These are phyloP conservation scores for Hordeum pubiflorum DNA, from an alignment of 202 grass and related monocot species.

Conservation along the genomic window DNA sequence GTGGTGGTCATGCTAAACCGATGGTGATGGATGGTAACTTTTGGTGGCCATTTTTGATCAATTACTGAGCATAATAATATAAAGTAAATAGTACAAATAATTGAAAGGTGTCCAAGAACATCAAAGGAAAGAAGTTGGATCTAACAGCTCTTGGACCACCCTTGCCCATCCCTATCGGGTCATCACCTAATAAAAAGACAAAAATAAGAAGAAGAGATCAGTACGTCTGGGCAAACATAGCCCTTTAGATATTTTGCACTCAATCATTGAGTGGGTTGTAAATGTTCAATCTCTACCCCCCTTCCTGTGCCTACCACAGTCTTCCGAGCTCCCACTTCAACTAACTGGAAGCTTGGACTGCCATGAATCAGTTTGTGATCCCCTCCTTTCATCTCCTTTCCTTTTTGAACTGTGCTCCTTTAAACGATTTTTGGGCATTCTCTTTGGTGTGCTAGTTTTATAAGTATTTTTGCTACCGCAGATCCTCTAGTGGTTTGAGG, in stretches of 20 bases:
- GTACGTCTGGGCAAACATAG: background rate
- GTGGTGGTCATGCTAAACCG: background rate
- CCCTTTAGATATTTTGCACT: background rate
- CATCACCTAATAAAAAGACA: background rate
- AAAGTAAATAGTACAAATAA: background rate
- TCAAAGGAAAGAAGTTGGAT: background rate
- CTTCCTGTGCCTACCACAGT: background rate
- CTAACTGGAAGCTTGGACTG: background rate
- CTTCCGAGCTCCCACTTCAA: background rate
- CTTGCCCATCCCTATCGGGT: background rate
- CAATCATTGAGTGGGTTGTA: constrained; percentile 24
- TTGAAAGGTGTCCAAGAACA: background rate
- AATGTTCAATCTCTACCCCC: background rate
- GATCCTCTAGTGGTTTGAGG: background rate
- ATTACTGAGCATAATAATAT: background rate
- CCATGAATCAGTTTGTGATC: constrained; percentile 24
- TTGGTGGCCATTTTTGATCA: background rate
- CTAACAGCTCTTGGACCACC: background rate
- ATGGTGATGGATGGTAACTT: background rate
- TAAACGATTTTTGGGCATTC: background rate
- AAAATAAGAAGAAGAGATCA: background rate
- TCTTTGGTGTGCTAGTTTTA: background rate
- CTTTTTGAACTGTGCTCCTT: background rate
- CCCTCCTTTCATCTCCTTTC: background rate
- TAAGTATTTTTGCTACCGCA: background rate